Conservation (phyloP, 2,329 filamentous ascomycete genomes). For the Graphilbum fragrans region DNA sequence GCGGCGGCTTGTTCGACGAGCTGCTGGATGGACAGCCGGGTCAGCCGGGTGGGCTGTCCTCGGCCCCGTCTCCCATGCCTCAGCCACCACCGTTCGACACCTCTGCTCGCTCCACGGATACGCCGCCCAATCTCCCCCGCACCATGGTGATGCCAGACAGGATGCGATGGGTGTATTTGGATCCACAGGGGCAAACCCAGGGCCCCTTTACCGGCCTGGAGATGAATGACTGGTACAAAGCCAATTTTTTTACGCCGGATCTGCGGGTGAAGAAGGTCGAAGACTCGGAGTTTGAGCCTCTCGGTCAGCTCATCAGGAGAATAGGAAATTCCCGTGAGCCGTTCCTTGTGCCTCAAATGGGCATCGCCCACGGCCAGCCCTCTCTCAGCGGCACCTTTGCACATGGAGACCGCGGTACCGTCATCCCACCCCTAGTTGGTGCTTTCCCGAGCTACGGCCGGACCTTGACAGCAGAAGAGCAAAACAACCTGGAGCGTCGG, state of each 20-base stretch:
- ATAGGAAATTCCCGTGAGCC: slow-evolving; percentile 97
- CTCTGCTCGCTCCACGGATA: slow-evolving; percentile 36
- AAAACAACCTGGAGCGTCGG: slow-evolving; percentile 88
- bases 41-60: neutral
- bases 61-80: slow-evolving; percentile 5
- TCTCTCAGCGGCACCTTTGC: slow-evolving; percentile 35
- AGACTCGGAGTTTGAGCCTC: slow-evolving; percentile 84
- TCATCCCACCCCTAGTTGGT: slow-evolving; percentile 79
- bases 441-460: slow-evolving; percentile 95
- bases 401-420: slow-evolving; percentile 40
- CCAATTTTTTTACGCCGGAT: slow-evolving; percentile 92
- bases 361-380: slow-evolving; percentile 77
- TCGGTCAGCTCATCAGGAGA: slow-evolving; percentile 85
- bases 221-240: slow-evolving; percentile 99
- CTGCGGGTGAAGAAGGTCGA: slow-evolving; percentile 91
- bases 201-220: slow-evolving; percentile 93
- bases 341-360: slow-evolving; percentile 94
- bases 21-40: slow-evolving; percentile 4
- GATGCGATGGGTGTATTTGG: slow-evolving; percentile 97
- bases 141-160: slow-evolving; percentile 99
- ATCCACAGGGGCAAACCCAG: slow-evolving; percentile 84
- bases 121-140: slow-evolving; percentile 47
- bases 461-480: slow-evolving; percentile 91
- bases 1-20: slow-evolving; percentile 10
- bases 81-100: slow-evolving; percentile 10